Percentiles rank a stretch among this genome's conserved stretches.
These are phyloP conservation scores for Panus rudis DNA, from an alignment of 768 basidiomycete species.

Conservation along the genomic window DNA sequence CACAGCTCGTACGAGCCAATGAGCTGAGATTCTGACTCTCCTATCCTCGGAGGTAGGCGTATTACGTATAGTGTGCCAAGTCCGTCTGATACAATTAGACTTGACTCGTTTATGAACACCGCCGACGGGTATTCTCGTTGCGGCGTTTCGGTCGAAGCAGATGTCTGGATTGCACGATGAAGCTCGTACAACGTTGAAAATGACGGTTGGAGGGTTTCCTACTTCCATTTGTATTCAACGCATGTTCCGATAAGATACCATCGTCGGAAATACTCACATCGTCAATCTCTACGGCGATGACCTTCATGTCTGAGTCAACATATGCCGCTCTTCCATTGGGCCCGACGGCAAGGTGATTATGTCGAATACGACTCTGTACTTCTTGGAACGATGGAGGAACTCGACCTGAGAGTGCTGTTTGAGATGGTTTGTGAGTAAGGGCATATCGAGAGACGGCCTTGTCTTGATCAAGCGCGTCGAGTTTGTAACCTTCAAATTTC, in stretches of 20 bases:
- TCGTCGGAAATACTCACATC: slow-evolving; percentile 39
- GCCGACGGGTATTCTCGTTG: slow-evolving; percentile 75
- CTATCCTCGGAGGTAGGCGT: slow-evolving; percentile 33
- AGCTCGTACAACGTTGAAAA: slow-evolving; percentile 56
- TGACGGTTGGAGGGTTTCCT: slow-evolving; percentile 45
- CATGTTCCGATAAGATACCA: slow-evolving; percentile 3
- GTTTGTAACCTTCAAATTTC: slow-evolving; percentile 80
- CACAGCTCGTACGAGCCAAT: slow-evolving; percentile 47
- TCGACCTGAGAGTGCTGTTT: slow-evolving; percentile 52
- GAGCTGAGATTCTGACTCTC: no score
- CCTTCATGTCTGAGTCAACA: slow-evolving; percentile 55
- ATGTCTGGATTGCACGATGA: slow-evolving; percentile 42
- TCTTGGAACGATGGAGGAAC: slow-evolving; percentile 70
- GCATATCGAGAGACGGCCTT: slow-evolving; percentile 42
- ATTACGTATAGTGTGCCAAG: slow-evolving; percentile 61
- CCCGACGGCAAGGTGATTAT: slow-evolving; percentile 68
- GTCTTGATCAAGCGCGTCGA: slow-evolving; percentile 57
- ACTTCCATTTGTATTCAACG: slow-evolving; percentile 21
- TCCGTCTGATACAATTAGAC: slow-evolving; percentile 62
- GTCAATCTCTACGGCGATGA: slow-evolving; percentile 52
- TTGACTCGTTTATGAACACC: slow-evolving; percentile 42
- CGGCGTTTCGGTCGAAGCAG: slow-evolving; percentile 28
- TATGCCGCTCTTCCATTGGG: slow-evolving; percentile 50
- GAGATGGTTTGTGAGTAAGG: slow-evolving; percentile 40
- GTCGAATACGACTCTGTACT: slow-evolving; percentile 75